These are phyloP conservation scores for Musa acuminata DNA, from an alignment of 176 grass and related monocot species.

Conservation along the genomic window DNA sequence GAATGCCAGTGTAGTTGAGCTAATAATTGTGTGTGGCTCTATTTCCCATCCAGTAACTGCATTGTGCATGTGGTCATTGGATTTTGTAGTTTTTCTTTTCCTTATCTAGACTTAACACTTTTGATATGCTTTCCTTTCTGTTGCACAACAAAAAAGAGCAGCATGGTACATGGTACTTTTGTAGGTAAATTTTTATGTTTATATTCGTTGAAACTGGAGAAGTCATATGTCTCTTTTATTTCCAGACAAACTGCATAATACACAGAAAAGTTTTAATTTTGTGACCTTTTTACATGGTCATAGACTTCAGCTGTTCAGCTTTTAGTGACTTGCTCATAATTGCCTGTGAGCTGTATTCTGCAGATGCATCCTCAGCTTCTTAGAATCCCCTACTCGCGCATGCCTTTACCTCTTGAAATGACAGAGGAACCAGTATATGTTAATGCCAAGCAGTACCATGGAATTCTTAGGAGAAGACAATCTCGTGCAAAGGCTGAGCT, in stretches of 20 bases:
- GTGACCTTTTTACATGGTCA: not conserved
- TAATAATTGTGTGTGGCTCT: too few relatives aligned
- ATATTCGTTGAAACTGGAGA: not conserved
- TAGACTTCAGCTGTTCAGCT: not conserved
- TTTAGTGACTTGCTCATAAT: not conserved
- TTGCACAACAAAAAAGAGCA: not conserved
- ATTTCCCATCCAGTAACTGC: too few relatives aligned
- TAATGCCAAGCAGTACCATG: slow-evolving; percentile 95
- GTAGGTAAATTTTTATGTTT: not conserved
- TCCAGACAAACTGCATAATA: not conserved
- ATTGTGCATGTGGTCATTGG: too few relatives aligned
- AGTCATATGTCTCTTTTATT: not conserved
- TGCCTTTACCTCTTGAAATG: slow-evolving; percentile 84
- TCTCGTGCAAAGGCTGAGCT: slow-evolving; percentile 94
- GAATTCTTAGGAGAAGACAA: slow-evolving; percentile 72
- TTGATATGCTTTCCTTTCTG: too few relatives aligned
- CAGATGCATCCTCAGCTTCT: slow-evolving; percentile 65
- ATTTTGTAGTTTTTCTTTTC: too few relatives aligned
- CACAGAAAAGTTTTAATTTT: too few relatives aligned
- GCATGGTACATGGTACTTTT: not conserved
- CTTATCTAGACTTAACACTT: too few relatives aligned
- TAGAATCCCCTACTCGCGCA: slow-evolving; percentile 47
- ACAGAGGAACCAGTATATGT: slow-evolving; percentile 95
- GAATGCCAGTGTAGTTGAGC: not conserved
- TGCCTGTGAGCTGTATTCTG: slow-evolving; percentile 5